A percentile compares a stretch with the other conserved stretches of the same genome.
Conservation (phyloP, 306 rosid genomes). For the Potentilla sterilis region DNA sequence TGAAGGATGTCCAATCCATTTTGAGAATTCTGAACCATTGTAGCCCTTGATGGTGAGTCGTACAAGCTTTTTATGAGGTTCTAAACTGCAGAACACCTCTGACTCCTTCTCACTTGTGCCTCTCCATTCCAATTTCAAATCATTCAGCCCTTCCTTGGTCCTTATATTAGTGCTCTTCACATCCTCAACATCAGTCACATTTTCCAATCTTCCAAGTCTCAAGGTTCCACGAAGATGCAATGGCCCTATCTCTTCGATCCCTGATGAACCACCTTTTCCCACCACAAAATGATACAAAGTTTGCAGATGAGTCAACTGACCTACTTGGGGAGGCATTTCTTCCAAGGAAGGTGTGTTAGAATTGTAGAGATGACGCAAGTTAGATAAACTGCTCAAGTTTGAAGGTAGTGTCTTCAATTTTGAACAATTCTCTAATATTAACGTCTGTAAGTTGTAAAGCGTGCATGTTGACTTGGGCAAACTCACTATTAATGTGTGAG, state of each 20-base stretch:
- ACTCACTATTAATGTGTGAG: no score
- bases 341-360: background rate
- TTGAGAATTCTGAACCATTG: constrained; percentile 8
- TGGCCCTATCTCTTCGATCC: background rate
- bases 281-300: constrained; percentile 9
- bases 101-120: no score
- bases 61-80: constrained; percentile 21
- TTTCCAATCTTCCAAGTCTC: constrained; percentile 11
- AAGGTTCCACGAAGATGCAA: constrained; percentile 4
- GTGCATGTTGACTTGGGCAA: no score
- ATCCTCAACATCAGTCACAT: background rate
- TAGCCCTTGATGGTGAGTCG: background rate
- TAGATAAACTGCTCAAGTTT: background rate
- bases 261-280: background rate
- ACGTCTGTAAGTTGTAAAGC: no score
- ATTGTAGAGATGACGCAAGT: constrained; percentile 14
- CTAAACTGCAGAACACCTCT: background rate
- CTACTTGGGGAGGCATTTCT: constrained; percentile 22
- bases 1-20: constrained; percentile 15
- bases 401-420: background rate
- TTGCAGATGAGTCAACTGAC: constrained; percentile 5
- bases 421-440: background rate
- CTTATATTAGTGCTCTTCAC: no score
- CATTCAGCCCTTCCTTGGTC: no score
- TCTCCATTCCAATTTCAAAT: no score